phyloP scores from a whole-genome alignment of 495 filamentous ascomycete genomes.

The Astrothelium subdiscretum region DNA sequence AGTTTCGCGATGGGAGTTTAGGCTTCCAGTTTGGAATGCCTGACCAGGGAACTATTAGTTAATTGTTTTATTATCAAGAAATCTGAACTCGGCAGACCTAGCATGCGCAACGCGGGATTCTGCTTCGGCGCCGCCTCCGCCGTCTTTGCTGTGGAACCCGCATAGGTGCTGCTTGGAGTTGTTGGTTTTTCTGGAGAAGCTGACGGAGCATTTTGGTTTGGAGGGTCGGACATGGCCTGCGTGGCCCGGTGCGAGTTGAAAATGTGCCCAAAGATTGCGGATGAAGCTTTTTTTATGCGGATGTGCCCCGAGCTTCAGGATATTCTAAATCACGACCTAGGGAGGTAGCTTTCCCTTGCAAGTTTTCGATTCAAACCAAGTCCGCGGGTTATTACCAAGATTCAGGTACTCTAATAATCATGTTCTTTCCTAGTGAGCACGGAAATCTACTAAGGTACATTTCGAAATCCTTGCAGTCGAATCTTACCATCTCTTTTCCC shows the following conservation, averaged over 20 bases:
- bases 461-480: too few relatives aligned
- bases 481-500: neutral
- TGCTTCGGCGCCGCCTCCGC: neutral
- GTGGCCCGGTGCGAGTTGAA: neutral
- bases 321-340: too few relatives aligned
- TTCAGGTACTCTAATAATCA: too few relatives aligned
- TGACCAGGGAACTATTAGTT: neutral
- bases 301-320: too few relatives aligned
- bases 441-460: too few relatives aligned
- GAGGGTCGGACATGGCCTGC: neutral
- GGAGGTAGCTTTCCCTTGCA: too few relatives aligned
- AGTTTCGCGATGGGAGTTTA: conserved; percentile 80
- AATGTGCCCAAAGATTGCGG: neutral
- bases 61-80: neutral
- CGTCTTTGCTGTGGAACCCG: neutral
- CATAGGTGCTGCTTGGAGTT: neutral
- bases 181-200: neutral
- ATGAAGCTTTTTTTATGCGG: neutral
- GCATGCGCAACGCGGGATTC: neutral
- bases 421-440: too few relatives aligned
- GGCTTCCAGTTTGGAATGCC: neutral
- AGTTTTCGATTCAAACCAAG: too few relatives aligned
- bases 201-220: neutral
- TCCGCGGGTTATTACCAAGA: too few relatives aligned
- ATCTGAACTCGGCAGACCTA: neutral